Evolutionary conservation across 2,329 filamentous ascomycete species (phyloP).

Genomic region (Elsinoe batatas): DNA sequence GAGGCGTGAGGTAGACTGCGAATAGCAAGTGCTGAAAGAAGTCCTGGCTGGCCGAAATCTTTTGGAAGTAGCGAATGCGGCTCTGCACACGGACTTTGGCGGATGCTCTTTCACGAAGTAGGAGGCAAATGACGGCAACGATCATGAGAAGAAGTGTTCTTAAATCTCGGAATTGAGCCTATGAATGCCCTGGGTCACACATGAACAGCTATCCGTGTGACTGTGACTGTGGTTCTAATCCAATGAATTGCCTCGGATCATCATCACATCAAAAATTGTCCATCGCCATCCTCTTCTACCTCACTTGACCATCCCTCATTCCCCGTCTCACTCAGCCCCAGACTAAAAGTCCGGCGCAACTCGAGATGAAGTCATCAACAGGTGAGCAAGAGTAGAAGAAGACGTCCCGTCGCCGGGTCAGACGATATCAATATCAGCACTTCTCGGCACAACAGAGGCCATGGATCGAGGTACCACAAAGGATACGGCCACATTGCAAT

Average conservation of each 20-base stretch:
- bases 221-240: too few species aligned
- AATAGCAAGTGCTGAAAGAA: not conserved
- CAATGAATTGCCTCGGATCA: too few species aligned
- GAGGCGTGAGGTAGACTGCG: not conserved
- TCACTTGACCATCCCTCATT: not conserved
- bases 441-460: slow-evolving; percentile 97
- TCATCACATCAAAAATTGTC: not conserved
- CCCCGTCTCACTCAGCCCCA: not conserved
- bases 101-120: not conserved
- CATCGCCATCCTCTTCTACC: not conserved
- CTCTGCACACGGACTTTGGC: not conserved
- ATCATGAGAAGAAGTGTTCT: not conserved
- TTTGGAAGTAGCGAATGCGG: slow-evolving; percentile 5
- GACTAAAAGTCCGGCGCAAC: not conserved
- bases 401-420: slow-evolving; percentile 20
- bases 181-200: too few species aligned
- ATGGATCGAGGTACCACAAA: slow-evolving; percentile 37
- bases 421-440: slow-evolving; percentile 63
- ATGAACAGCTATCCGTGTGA: too few species aligned
- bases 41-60: not conserved
- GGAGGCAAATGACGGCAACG: not conserved
- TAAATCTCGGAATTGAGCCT: not conserved
- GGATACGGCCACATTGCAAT: slow-evolving; percentile 76
- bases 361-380: not conserved
- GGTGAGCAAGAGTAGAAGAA: not conserved